A percentile compares a stretch with the other conserved stretches of the same genome.
phyloP scores from a whole-genome alignment of 1,139 yeast genomes.

The Hemisphaericaspora xylofermentans region DNA sequence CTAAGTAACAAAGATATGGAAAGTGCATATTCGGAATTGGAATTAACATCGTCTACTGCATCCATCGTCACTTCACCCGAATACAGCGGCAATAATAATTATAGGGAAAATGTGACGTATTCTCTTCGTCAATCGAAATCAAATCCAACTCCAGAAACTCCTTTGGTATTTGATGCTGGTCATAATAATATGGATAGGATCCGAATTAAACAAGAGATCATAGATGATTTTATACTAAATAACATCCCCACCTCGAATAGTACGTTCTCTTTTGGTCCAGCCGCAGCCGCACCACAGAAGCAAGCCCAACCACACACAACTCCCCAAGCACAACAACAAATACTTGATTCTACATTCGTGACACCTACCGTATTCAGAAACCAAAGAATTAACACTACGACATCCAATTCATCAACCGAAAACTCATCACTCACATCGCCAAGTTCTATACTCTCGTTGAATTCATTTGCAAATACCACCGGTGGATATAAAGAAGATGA shows the following conservation, averaged over 20 bases:
- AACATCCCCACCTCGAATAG: slow-evolving; percentile 30
- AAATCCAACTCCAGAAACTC: slow-evolving; percentile 5
- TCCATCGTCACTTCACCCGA: slow-evolving; percentile 13
- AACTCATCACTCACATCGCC: slow-evolving; percentile 33
- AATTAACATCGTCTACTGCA: not conserved
- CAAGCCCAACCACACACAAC: not conserved
- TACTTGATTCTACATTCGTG: slow-evolving; percentile 12
- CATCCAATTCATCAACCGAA: slow-evolving; percentile 7
- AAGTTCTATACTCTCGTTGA: slow-evolving; percentile 33
- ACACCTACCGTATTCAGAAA: slow-evolving; percentile 20
- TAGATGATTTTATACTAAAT: slow-evolving; percentile 40
- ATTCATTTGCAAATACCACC: slow-evolving; percentile 18
- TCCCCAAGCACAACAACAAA: slow-evolving; percentile 1
- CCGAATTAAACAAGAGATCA: slow-evolving; percentile 41
- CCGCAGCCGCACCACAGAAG: not conserved
- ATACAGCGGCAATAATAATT: slow-evolving; percentile 5
- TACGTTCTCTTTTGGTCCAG: too few relatives aligned
- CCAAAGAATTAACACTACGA: slow-evolving; percentile 9
- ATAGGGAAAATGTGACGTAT: slow-evolving; percentile 5
- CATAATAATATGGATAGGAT: slow-evolving; percentile 21
- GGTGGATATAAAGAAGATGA: slow-evolving; percentile 23
- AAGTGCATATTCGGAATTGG: not conserved
- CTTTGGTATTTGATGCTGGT: not conserved
- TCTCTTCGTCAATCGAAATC: slow-evolving; percentile 11
- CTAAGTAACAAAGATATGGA: too few relatives aligned